A percentile compares a stretch with the other conserved stretches of the same genome.
These are phyloP conservation scores for Vachellia collinsii DNA, from an alignment of 306 rosid species.

Conservation along the genomic window DNA sequence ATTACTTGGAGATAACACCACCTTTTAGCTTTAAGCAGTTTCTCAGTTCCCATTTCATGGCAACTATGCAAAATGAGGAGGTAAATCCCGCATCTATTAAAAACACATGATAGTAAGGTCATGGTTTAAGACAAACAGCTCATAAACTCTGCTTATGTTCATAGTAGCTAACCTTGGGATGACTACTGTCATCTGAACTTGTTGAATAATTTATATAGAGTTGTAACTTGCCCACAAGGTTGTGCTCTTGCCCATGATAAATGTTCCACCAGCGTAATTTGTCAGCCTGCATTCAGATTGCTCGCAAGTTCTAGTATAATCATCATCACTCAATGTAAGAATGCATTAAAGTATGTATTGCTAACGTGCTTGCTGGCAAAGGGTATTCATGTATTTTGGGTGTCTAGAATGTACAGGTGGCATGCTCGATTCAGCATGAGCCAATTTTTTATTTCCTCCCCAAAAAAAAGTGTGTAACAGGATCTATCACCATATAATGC, in stretches of 20 bases:
- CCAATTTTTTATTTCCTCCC: not conserved
- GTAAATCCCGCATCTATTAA: not conserved
- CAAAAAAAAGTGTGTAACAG: not conserved
- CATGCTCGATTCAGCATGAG: not conserved
- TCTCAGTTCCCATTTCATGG: slow-evolving; percentile 3
- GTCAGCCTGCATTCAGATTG: slow-evolving; percentile 72
- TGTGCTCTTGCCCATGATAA: slow-evolving; percentile 81
- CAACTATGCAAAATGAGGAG: not conserved
- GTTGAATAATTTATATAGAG: slow-evolving; percentile 72
- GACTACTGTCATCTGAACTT: slow-evolving; percentile 75
- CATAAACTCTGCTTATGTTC: slow-evolving; percentile 6
- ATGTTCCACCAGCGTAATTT: slow-evolving; percentile 96
- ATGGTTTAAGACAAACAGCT: slow-evolving; percentile 23
- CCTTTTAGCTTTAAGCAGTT: not conserved
- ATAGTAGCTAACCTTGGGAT: slow-evolving; percentile 69
- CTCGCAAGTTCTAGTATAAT: slow-evolving; percentile 36
- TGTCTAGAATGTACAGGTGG: not conserved
- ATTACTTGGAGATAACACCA: not conserved
- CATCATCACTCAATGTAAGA: slow-evolving; percentile 14
- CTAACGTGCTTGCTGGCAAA: not conserved
- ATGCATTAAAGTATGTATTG: not conserved
- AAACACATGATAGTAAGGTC: not conserved
- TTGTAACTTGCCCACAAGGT: slow-evolving; percentile 86
- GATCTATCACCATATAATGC: not conserved
- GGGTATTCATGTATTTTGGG: not conserved